Conservation (phyloP, 2,329 filamentous ascomycete genomes). For the Grosmannia huntii region DNA sequence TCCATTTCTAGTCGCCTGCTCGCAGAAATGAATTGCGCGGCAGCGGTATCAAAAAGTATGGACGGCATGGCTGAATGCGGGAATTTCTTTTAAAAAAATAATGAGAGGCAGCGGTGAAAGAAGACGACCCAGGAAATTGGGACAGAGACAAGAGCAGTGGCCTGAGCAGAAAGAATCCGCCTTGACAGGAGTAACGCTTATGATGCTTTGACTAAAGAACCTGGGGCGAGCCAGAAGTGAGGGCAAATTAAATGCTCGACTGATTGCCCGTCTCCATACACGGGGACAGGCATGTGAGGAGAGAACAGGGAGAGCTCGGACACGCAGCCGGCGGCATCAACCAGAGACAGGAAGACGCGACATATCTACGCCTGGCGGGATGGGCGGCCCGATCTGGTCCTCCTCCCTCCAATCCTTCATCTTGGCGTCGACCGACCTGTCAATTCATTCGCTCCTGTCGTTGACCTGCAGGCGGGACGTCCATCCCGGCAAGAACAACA, state of each 20-base stretch:
- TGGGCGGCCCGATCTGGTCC: neutral
- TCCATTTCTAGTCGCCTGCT: neutral
- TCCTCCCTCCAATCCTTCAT: neutral
- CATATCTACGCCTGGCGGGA: neutral
- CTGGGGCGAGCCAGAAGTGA: neutral
- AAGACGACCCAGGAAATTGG: neutral
- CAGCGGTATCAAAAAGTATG: neutral
- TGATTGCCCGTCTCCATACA: neutral
- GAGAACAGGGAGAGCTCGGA: neutral
- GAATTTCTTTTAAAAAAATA: neutral
- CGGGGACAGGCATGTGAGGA: neutral
- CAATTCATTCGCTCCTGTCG: neutral
- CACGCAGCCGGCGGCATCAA: neutral
- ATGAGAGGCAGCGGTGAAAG: neutral
- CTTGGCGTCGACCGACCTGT: neutral
- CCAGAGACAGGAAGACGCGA: neutral
- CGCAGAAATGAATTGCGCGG: constrained; percentile 3
- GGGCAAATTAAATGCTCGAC: neutral
- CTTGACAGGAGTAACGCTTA: neutral
- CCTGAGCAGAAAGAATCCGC: neutral
- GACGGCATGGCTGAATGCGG: neutral
- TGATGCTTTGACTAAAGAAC: neutral
- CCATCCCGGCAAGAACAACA: neutral
- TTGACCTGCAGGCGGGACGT: too few species aligned
- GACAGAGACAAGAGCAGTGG: neutral